Conservation (phyloP, 148 eudicot genomes). For the Vaccinium darrowii region DNA sequence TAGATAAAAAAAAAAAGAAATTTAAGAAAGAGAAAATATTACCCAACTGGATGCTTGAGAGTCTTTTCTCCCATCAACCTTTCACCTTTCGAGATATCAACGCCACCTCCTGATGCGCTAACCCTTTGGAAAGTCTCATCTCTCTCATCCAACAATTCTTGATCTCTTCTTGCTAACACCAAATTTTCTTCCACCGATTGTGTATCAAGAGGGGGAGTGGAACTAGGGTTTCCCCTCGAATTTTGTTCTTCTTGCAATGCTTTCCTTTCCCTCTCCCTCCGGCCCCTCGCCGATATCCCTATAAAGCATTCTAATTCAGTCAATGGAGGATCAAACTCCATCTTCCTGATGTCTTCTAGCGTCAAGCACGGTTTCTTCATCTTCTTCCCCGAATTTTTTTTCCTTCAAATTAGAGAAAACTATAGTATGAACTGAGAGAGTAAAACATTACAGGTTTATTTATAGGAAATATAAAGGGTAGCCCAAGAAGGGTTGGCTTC, state of each 20-base stretch:
- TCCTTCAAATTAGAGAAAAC: neutral
- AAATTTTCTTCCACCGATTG: neutral
- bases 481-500: neutral
- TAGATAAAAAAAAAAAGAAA: no score
- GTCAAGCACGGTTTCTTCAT: neutral
- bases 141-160: neutral
- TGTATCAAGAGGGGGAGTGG: neutral
- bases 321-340: neutral
- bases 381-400: no score
- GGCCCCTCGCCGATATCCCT: no score
- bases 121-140: neutral
- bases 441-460: neutral
- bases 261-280: neutral
- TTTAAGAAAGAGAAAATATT: neutral
- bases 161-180: neutral
- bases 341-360: neutral
- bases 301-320: neutral
- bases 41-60: neutral
- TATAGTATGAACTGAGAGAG: neutral
- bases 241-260: neutral
- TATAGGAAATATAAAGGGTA: neutral
- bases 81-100: neutral
- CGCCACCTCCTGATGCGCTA: neutral
- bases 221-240: neutral
- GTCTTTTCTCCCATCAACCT: neutral